Evolutionary conservation across 768 basidiomycete species (phyloP).

Genomic region (Boletus tomentosulus): DNA sequence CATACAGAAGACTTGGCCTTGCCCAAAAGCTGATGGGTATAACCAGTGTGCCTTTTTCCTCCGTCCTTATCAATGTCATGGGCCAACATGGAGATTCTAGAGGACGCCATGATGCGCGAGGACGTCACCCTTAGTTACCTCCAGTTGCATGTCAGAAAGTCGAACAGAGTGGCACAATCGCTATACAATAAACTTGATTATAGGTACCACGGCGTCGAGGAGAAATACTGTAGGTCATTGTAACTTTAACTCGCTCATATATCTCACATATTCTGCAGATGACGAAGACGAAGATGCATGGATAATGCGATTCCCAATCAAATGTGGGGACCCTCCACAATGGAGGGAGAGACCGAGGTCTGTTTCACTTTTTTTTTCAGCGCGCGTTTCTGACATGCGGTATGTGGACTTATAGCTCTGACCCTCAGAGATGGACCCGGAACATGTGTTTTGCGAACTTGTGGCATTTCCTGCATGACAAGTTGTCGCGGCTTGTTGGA

Average conservation of each 20-base stretch:
- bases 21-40: slow-evolving; percentile 25
- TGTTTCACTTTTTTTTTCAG: background rate
- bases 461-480: slow-evolving; percentile 11
- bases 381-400: background rate
- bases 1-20: slow-evolving; percentile 28
- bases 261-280: slow-evolving; percentile 13
- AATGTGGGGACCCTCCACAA: background rate
- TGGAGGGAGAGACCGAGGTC: slow-evolving; percentile 9
- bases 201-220: slow-evolving; percentile 6
- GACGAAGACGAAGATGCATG: slow-evolving; percentile 25
- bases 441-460: slow-evolving; percentile 14
- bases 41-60: slow-evolving; percentile 17
- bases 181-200: slow-evolving; percentile 28
- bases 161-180: slow-evolving; percentile 22
- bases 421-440: background rate
- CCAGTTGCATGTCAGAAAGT: slow-evolving; percentile 28
- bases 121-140: slow-evolving; percentile 14
- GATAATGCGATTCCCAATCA: slow-evolving; percentile 20
- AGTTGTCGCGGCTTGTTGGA: slow-evolving; percentile 1
- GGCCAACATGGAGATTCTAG: slow-evolving; percentile 12
- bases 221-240: slow-evolving; percentile 24
- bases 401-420: background rate
- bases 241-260: background rate
- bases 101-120: slow-evolving; percentile 22
- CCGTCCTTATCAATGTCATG: background rate